A percentile compares a stretch with the other conserved stretches of the same genome.
phyloP scores from a whole-genome alignment of 106 monocot species.

The Apostasia shenzhenica region DNA sequence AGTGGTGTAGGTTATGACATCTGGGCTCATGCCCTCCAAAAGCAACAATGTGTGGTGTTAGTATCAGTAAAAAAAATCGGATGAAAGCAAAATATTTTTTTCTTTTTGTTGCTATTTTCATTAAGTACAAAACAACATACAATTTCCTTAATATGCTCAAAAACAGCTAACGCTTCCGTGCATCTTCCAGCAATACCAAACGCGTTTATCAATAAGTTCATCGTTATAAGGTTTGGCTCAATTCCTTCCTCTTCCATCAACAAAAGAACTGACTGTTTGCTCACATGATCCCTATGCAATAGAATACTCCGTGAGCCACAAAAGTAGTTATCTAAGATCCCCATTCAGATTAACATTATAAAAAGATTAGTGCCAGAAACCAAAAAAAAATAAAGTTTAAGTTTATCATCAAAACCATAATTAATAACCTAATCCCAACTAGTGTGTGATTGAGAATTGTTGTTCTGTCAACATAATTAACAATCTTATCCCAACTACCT shows the following conservation, averaged over 20 bases:
- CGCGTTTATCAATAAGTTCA: constrained; percentile 64
- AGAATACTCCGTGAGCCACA: not conserved
- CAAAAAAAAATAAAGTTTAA: no score
- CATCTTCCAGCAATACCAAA: constrained; percentile 53
- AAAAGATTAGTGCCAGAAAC: no score
- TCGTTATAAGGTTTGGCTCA: constrained; percentile 61
- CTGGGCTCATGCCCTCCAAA: constrained; percentile 50
- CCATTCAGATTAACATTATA: no score
- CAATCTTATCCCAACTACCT: no score
- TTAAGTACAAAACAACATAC: constrained; percentile 17
- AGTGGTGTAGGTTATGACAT: constrained; percentile 54
- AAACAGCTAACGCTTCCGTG: constrained; percentile 45
- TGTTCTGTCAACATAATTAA: no score
- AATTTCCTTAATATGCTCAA: constrained; percentile 59
- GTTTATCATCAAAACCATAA: no score
- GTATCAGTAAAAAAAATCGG: constrained; percentile 3
- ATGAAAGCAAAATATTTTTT: not conserved
- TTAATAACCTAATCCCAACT: no score
- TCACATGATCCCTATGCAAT: constrained; percentile 37
- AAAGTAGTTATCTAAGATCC: no score
- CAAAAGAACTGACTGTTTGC: constrained; percentile 48
- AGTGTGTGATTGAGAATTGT: no score
- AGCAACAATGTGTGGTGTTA: not conserved
- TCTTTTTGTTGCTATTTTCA: not conserved
- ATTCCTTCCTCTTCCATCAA: constrained; percentile 62